Evolutionary conservation across 768 basidiomycete species (phyloP).

Genomic region (Pisolithus microcarpus): DNA sequence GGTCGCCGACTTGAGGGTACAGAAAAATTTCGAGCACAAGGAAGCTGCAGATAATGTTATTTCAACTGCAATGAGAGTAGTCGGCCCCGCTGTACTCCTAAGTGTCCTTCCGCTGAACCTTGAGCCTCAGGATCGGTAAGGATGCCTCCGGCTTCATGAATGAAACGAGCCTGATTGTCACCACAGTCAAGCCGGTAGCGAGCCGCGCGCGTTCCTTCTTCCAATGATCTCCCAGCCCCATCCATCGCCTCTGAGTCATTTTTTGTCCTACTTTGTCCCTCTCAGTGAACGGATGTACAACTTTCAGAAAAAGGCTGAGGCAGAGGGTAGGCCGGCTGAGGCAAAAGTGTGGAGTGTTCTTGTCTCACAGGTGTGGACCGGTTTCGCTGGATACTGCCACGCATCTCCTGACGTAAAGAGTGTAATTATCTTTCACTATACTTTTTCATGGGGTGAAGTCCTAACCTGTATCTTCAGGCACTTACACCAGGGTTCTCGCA

Average conservation of each 20-base stretch:
- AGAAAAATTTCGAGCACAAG: constrained; percentile 85
- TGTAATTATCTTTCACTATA: constrained; percentile 33
- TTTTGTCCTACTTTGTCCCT: constrained; percentile 86
- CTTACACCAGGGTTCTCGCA: constrained; percentile 74
- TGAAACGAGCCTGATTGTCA: constrained; percentile 3
- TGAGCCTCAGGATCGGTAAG: constrained; percentile 71
- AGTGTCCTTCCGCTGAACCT: constrained; percentile 76
- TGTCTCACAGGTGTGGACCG: constrained; percentile 89
- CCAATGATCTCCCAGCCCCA: constrained; percentile 80
- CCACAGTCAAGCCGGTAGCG: constrained; percentile 57
- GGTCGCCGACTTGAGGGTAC: constrained; percentile 65
- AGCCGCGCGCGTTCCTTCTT: constrained; percentile 87
- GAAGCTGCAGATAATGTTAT: constrained; percentile 78
- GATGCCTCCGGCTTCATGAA: constrained; percentile 3
- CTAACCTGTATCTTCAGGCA: constrained; percentile 38
- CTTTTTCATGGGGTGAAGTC: neutral
- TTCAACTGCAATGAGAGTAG: constrained; percentile 70
- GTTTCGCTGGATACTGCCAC: constrained; percentile 86
- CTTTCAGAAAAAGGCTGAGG: constrained; percentile 72
- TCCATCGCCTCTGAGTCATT: constrained; percentile 76
- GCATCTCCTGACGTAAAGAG: constrained; percentile 66
- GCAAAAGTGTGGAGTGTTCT: constrained; percentile 95
- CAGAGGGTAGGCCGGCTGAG: constrained; percentile 67
- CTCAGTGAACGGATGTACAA: constrained; percentile 91
- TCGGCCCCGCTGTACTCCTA: constrained; percentile 80